These are phyloP conservation scores for Calonectria leucothoes DNA, from an alignment of 2,329 filamentous ascomycete species.

Conservation along the genomic window DNA sequence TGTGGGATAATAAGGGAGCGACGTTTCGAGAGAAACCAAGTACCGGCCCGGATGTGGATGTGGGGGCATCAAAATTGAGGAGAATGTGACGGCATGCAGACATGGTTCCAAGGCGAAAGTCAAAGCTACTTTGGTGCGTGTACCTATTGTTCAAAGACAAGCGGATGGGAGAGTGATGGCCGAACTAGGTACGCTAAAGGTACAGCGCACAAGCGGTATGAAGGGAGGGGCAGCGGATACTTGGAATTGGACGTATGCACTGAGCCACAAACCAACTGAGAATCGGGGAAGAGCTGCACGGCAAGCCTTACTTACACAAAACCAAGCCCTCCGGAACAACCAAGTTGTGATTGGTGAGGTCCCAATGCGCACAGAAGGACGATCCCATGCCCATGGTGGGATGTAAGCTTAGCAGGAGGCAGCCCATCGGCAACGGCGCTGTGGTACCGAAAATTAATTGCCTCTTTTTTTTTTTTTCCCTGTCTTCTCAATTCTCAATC, in stretches of 20 bases:
- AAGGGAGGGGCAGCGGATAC: background rate
- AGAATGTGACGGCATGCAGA: conserved; percentile 4
- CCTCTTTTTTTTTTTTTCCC: background rate
- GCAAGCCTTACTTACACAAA: background rate
- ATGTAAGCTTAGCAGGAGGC: background rate
- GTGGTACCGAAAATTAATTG: background rate
- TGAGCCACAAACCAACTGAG: conserved; percentile 4
- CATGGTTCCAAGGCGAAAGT: conserved; percentile 9
- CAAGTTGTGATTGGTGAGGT: conserved; percentile 3
- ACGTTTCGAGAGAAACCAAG: conserved; percentile 5
- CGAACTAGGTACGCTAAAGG: background rate
- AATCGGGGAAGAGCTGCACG: background rate
- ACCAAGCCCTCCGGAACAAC: background rate
- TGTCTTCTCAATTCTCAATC: background rate
- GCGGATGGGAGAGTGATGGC: background rate
- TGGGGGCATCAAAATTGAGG: conserved; percentile 16
- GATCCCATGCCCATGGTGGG: background rate
- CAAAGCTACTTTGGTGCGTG: conserved; percentile 2
- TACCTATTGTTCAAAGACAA: conserved; percentile 2
- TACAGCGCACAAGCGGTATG: background rate
- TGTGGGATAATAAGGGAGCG: background rate
- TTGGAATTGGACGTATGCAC: background rate
- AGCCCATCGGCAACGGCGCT: conserved; percentile 6
- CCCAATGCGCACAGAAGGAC: background rate
- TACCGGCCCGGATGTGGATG: background rate